Evolutionary conservation across 2,329 filamentous ascomycete species (phyloP).

Genomic region (Nemania sp.): DNA sequence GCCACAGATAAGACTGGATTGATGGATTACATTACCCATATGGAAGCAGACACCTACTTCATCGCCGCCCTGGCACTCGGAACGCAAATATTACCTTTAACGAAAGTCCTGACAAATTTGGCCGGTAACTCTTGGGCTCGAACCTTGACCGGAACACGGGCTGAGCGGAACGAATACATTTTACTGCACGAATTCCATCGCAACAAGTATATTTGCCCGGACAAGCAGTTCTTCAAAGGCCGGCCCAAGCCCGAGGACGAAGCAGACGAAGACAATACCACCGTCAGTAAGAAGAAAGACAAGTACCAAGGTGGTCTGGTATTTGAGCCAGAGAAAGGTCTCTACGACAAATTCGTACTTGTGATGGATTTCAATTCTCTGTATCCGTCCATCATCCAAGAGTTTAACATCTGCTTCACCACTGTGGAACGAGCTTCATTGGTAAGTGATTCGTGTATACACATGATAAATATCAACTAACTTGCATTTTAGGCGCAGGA

Average conservation of each 20-base stretch:
- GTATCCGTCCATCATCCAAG: conserved; percentile 98
- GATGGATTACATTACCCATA: conserved; percentile 91
- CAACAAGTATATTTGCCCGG: conserved; percentile 97
- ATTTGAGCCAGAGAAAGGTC: conserved; percentile 94
- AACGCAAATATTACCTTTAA: conserved; percentile 89
- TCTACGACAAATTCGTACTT: conserved; percentile 97
- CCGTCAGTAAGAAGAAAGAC: conserved; percentile 92
- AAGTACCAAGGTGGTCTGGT: conserved; percentile 99
- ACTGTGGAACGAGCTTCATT: conserved; percentile 80
- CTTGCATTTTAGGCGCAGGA: conserved; percentile 62
- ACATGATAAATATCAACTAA: conserved; percentile 35
- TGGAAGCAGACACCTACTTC: conserved; percentile 94
- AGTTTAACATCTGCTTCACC: conserved; percentile 99
- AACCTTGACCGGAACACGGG: conserved; percentile 91
- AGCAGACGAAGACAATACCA: conserved; percentile 66
- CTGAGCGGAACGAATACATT: conserved; percentile 99
- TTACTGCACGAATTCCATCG: conserved; percentile 93
- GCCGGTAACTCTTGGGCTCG: conserved; percentile 98
- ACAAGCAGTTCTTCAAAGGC: conserved; percentile 83
- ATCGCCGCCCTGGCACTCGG: conserved; percentile 87
- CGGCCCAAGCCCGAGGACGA: conserved; percentile 75
- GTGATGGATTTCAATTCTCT: conserved; percentile 99
- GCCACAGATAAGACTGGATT: conserved; percentile 80
- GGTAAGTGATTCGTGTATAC: conserved; percentile 52
- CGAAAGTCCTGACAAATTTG: conserved; percentile 93